Conservation (phyloP, 176 grass and related monocot species). For the Eremochloa ophiuroides region DNA sequence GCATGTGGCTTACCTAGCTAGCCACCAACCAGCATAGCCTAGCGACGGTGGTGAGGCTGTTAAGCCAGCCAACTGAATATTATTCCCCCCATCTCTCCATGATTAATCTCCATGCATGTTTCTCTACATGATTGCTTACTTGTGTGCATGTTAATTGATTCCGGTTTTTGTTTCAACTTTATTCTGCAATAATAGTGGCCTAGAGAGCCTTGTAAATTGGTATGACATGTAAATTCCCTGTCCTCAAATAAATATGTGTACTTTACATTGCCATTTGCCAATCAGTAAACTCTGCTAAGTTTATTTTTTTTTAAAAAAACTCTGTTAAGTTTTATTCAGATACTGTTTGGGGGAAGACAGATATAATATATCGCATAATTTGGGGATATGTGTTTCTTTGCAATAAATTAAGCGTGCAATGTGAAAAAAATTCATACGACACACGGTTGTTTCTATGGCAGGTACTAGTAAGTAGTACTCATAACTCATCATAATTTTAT, state of each 20-base stretch:
- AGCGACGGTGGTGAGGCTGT: slow-evolving; percentile 18
- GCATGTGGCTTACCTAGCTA: slow-evolving; percentile 45
- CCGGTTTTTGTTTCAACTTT: background rate
- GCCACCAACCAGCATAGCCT: background rate
- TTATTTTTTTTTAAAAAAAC: too few species aligned
- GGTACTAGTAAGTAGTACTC: background rate
- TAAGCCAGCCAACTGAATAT: slow-evolving; percentile 31
- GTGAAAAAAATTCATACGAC: background rate
- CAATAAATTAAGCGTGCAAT: background rate
- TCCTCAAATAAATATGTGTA: background rate
- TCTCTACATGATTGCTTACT: slow-evolving; percentile 50
- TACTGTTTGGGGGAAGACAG: background rate
- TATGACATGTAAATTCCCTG: background rate
- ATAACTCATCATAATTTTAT: background rate
- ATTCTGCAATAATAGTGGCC: slow-evolving; percentile 6
- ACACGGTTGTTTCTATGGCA: background rate
- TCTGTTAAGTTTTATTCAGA: background rate
- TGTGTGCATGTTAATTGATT: slow-evolving; percentile 47
- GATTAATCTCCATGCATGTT: slow-evolving; percentile 46
- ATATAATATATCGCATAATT: background rate
- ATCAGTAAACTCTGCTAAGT: background rate
- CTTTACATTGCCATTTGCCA: background rate
- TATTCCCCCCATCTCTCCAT: slow-evolving; percentile 32
- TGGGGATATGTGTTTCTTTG: background rate
- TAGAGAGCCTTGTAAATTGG: background rate